Evolutionary conservation across 2,329 filamentous ascomycete species (phyloP).

Genomic region (Nemania abortiva): DNA sequence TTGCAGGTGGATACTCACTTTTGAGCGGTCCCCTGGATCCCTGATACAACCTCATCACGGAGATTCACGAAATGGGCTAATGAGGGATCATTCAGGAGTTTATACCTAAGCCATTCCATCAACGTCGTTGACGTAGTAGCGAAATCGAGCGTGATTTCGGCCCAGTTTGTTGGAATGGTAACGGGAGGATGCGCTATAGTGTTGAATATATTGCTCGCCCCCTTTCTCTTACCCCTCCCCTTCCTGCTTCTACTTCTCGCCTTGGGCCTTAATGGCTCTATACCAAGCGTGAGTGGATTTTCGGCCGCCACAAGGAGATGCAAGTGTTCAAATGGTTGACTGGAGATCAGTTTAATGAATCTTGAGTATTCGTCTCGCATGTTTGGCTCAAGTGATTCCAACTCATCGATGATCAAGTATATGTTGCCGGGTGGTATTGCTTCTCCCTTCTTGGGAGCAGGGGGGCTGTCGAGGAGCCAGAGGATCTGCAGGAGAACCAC

Average conservation of each 20-base stretch:
- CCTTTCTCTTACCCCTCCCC: neutral
- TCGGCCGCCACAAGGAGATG: slow-evolving; percentile 28
- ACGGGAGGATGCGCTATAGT: neutral
- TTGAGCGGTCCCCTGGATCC: neutral
- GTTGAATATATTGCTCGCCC: neutral
- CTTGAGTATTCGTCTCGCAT: slow-evolving; percentile 19
- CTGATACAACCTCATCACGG: neutral
- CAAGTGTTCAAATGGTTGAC: slow-evolving; percentile 20
- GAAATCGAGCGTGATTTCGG: slow-evolving; percentile 14
- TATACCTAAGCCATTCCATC: slow-evolving; percentile 26
- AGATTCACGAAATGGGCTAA: slow-evolving; percentile 5
- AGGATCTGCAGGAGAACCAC: slow-evolving; percentile 27
- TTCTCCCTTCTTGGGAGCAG: neutral
- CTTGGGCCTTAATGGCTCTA: neutral
- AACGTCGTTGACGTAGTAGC: neutral
- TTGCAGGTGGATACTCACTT: slow-evolving; percentile 1
- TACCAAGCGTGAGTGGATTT: slow-evolving; percentile 2
- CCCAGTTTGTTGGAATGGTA: slow-evolving; percentile 1
- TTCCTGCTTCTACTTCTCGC: neutral
- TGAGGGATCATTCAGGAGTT: slow-evolving; percentile 7
- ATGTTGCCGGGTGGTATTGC: slow-evolving; percentile 31
- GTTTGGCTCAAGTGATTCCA: slow-evolving; percentile 20
- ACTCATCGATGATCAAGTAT: slow-evolving; percentile 36
- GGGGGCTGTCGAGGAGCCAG: slow-evolving; percentile 5
- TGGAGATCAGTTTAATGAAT: slow-evolving; percentile 27